Evolutionary conservation across 2,329 filamentous ascomycete species (phyloP).

Genomic region (Lasiodiplodia sp.): DNA sequence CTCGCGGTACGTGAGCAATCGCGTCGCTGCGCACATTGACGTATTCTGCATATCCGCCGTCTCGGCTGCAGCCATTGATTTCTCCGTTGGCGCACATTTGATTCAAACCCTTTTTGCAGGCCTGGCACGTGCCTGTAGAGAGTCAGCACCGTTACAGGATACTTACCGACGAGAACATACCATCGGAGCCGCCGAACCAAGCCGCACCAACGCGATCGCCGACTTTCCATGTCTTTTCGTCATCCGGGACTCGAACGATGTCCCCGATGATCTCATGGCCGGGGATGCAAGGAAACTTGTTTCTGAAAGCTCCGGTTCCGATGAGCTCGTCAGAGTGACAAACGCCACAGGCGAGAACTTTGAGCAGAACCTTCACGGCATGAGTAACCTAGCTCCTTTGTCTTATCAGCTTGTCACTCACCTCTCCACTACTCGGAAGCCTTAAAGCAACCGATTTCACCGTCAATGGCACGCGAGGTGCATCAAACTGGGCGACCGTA

Average conservation of each 20-base stretch:
- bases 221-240: conserved; percentile 64
- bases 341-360: conserved; percentile 75
- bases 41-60: conserved; percentile 75
- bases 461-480: no score
- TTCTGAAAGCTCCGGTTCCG: conserved; percentile 50
- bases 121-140: conserved; percentile 58
- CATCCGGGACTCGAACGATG: conserved; percentile 66
- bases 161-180: no score
- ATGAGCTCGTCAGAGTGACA: conserved; percentile 66
- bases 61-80: conserved; percentile 70
- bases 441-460: no score
- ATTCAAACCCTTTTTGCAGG: conserved; percentile 70
- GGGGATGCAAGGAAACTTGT: conserved; percentile 61
- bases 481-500: no score
- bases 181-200: background rate
- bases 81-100: conserved; percentile 71
- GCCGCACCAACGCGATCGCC: conserved; percentile 69
- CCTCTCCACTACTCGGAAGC: no score
- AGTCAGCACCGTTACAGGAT: no score
- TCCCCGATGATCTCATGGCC: conserved; percentile 78
- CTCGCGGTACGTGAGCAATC: conserved; percentile 57
- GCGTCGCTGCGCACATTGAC: conserved; percentile 67
- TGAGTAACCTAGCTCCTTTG: no score
- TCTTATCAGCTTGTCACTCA: no score
- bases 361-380: conserved; percentile 66